Evolutionary conservation across 2,329 filamentous ascomycete genomes (phyloP).

Genomic region (Tolypocladium pustulatum): DNA sequence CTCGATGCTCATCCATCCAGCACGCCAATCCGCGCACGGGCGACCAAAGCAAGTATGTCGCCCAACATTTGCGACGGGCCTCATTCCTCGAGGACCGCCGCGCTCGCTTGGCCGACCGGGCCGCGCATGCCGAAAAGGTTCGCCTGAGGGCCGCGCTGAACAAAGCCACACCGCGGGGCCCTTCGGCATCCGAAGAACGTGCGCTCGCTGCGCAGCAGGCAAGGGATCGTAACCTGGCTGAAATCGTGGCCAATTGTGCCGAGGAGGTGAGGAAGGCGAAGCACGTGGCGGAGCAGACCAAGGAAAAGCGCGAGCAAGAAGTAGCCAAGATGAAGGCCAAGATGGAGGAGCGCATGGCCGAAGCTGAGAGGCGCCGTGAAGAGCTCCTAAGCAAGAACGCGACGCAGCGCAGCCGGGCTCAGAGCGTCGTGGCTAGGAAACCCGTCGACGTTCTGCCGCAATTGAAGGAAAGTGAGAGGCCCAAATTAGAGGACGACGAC

Average conservation of each 20-base stretch:
- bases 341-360: slow-evolving; percentile 71
- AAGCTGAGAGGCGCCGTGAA: slow-evolving; percentile 62
- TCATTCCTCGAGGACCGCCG: slow-evolving; percentile 75
- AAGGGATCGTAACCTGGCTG: slow-evolving; percentile 68
- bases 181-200: slow-evolving; percentile 60
- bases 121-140: slow-evolving; percentile 76
- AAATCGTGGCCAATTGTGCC: slow-evolving; percentile 71
- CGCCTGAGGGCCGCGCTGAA: slow-evolving; percentile 63
- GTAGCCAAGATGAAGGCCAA: slow-evolving; percentile 58
- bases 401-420: slow-evolving; percentile 40
- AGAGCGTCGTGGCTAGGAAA: slow-evolving; percentile 41
- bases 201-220: slow-evolving; percentile 69
- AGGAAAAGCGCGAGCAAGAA: slow-evolving; percentile 68
- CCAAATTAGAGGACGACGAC: slow-evolving; percentile 42
- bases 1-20: slow-evolving; percentile 51
- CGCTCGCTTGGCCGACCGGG: slow-evolving; percentile 67
- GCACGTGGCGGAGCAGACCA: slow-evolving; percentile 71
- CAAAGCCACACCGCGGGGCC: slow-evolving; percentile 57
- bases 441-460: slow-evolving; percentile 36
- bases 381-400: slow-evolving; percentile 48
- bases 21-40: slow-evolving; percentile 37
- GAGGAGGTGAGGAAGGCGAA: slow-evolving; percentile 77
- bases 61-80: slow-evolving; percentile 68
- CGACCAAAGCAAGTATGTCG: slow-evolving; percentile 67
- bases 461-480: slow-evolving; percentile 34